These are phyloP conservation scores for Ustilago bromivora DNA, from an alignment of 1,284 basidiomycete genomes.

Conservation along the genomic window DNA sequence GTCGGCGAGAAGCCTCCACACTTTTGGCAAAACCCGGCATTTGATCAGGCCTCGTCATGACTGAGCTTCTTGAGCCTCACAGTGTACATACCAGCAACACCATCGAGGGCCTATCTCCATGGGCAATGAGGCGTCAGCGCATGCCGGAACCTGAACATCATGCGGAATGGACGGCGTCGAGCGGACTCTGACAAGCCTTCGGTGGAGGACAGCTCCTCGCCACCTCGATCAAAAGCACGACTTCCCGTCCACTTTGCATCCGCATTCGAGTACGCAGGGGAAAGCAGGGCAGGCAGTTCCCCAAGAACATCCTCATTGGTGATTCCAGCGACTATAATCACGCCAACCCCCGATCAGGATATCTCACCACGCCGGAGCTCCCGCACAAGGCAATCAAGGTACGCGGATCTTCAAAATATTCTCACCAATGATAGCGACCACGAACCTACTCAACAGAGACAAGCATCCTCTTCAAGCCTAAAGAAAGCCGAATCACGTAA, in stretches of 20 bases:
- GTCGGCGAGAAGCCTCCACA: constrained; percentile 24
- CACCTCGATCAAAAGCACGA: constrained; percentile 4
- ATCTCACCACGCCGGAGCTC: constrained; percentile 13
- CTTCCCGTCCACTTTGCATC: constrained; percentile 32
- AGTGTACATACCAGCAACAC: not conserved
- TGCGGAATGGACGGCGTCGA: not conserved
- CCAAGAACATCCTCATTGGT: not conserved
- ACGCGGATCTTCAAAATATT: constrained; percentile 1
- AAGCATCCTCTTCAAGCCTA: constrained; percentile 8
- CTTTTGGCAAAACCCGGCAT: not conserved
- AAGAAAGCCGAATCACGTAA: not conserved
- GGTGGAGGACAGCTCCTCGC: not conserved
- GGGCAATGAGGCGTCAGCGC: not conserved
- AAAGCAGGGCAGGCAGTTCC: not conserved
- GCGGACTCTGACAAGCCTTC: not conserved
- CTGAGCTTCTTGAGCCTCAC: not conserved
- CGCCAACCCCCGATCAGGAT: not conserved
- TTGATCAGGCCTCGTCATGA: constrained; percentile 1
- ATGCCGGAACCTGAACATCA: not conserved
- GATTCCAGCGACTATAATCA: not conserved
- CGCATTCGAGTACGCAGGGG: constrained; percentile 14
- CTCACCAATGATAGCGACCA: constrained; percentile 3
- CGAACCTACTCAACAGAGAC: not conserved
- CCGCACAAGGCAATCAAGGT: constrained; percentile 6
- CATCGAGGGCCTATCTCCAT: not conserved